Evolutionary conservation across 257 asterid species (phyloP), one percentile per base, ranked within the genome.

Genomic region (Jaltomata sinuosa): DNA sequence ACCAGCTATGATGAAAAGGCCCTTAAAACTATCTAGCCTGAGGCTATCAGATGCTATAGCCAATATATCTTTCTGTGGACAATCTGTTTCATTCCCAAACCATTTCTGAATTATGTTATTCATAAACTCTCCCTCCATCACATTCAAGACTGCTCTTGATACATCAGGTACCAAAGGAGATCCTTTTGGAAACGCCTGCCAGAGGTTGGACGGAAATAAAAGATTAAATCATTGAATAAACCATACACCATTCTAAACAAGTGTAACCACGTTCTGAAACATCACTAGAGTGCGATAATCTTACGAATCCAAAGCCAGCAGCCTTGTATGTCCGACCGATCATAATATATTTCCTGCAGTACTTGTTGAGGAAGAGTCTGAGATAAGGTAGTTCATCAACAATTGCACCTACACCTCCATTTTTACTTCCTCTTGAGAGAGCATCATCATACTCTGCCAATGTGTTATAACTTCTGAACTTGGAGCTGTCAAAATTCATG

Each of bases 271-370:
- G 36, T 68, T 69, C 49, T 5, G 55, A 50, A 84, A 85, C 22
- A n/a, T n/a, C n/a, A n/a, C n/a, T n/a, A n/a, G n/a, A n/a, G n/a
- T n/a, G n/a, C n/a, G n/a, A n/a, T n/a, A 16, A 49, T 82, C 91
- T 89, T 88, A 91, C 95, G 74, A 90, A 87, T 74, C 92, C 92
- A 47, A 91, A 86, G 22, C 91, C 92, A 14, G 86, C 87, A 22
- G 88, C 6, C 42, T 38, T 38, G 42, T 4, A 38, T 38, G 84
- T 80, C 2, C 90, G 94, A 25, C 87, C 88, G 5, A 87, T 61
- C 25, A 82, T 88, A 85, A 19, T 81, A 69, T 88, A 90, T 78
- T 89, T 88, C 84, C 80, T 80, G 83, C 93, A 88, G 34, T 83
- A 84, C 80, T 71, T 85, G 25, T 86, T 76, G n/a, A 89, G 54